Conservation (phyloP, 192 early-diverging fungal genomes). For the Backusella parvicylindrica region DNA sequence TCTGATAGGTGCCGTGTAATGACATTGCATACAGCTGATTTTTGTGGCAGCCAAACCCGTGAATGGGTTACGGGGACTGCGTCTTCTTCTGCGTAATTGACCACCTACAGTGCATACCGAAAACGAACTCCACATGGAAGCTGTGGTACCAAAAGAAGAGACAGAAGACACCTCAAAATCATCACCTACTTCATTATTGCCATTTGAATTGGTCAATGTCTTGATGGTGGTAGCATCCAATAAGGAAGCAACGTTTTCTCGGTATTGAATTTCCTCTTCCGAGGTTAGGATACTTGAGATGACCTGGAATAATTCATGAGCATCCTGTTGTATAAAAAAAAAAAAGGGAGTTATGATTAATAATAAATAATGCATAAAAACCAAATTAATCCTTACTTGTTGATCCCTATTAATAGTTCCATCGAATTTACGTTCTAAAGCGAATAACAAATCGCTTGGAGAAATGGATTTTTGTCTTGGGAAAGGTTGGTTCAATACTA, state of each 20-base stretch:
- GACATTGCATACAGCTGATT: slow-evolving; percentile 67
- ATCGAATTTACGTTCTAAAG: slow-evolving; percentile 27
- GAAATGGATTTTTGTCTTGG: slow-evolving; percentile 20
- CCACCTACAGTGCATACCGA: slow-evolving; percentile 33
- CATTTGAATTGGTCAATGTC: neutral
- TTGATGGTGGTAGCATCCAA: slow-evolving; percentile 23
- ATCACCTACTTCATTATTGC: neutral
- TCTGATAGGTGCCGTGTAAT: slow-evolving; percentile 70
- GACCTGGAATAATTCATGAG: slow-evolving; percentile 85
- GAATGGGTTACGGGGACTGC: slow-evolving; percentile 48
- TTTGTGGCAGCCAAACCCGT: slow-evolving; percentile 64
- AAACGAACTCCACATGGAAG: slow-evolving; percentile 39
- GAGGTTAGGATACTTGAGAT: slow-evolving; percentile 71
- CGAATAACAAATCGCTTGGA: slow-evolving; percentile 26
- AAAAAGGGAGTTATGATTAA: neutral
- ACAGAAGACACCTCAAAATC: slow-evolving; percentile 29
- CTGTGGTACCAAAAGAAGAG: slow-evolving; percentile 31
- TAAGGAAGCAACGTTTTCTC: slow-evolving; percentile 19
- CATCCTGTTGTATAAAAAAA: slow-evolving; percentile 59
- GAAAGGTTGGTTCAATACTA: slow-evolving; percentile 33
- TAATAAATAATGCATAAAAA: neutral
- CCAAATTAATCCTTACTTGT: slow-evolving; percentile 17
- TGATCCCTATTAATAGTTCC: slow-evolving; percentile 34
- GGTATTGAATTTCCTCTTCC: slow-evolving; percentile 53
- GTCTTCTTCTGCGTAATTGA: slow-evolving; percentile 19